Conservation (phyloP, 176 grass and related monocot species). For the Triticum timopheevii region DNA sequence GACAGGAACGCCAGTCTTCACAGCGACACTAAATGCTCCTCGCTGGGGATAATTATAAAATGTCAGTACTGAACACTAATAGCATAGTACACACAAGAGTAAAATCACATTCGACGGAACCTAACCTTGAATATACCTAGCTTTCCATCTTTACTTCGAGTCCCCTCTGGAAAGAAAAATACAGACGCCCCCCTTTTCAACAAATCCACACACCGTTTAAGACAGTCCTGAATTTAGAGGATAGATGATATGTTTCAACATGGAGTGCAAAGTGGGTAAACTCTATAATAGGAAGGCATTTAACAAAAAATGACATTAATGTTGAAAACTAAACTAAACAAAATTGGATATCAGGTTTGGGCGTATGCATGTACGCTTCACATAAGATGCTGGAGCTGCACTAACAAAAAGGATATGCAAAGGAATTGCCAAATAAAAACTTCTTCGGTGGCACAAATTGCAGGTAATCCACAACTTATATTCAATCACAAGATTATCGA, state of each 20-base stretch:
- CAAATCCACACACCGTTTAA: slow-evolving; percentile 83
- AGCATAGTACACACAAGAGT: not conserved
- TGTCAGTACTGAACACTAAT: not conserved
- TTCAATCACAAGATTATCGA: not conserved
- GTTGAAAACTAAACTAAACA: not conserved
- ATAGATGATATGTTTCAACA: not conserved
- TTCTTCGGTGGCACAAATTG: not conserved
- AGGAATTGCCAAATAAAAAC: not conserved
- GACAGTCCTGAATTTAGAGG: slow-evolving; percentile 68
- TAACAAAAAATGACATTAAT: not conserved
- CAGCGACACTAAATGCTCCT: slow-evolving; percentile 91
- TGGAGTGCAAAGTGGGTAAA: slow-evolving; percentile 5
- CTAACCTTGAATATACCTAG: slow-evolving; percentile 91
- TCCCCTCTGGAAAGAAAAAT: slow-evolving; percentile 98
- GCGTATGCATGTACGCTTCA: not conserved
- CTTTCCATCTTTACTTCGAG: slow-evolving; percentile 89
- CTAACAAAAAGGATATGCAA: not conserved
- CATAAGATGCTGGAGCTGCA: not conserved
- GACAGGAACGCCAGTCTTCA: slow-evolving; percentile 78
- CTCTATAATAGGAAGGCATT: not conserved
- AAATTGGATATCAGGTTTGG: not conserved
- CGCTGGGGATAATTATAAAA: slow-evolving; percentile 49
- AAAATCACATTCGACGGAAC: not conserved
- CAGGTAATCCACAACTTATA: not conserved
- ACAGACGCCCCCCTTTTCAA: slow-evolving; percentile 77